Conservation (phyloP, 148 eudicot species). For the Rhododendron ovatum region DNA sequence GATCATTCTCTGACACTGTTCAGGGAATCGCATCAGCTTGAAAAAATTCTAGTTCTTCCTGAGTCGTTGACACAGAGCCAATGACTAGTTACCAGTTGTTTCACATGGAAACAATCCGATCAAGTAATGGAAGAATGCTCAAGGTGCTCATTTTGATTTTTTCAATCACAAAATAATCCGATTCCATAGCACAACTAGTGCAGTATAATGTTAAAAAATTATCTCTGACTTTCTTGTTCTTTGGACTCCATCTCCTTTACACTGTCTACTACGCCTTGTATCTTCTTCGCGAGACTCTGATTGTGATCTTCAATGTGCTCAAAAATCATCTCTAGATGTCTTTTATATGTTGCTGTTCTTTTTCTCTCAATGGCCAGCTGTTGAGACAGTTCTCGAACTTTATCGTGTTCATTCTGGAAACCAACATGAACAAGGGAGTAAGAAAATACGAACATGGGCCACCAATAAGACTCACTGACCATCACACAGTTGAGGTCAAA, state of each 20-base stretch:
- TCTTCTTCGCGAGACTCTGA: constrained; percentile 62
- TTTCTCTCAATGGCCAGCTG: constrained; percentile 81
- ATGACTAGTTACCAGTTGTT: neutral
- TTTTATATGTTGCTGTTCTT: constrained; percentile 74
- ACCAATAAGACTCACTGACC: neutral
- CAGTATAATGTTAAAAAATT: constrained; percentile 19
- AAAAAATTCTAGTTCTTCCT: neutral
- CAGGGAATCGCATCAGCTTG: neutral
- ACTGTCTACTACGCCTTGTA: constrained; percentile 55
- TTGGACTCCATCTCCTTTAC: constrained; percentile 69
- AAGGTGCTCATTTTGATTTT: neutral
- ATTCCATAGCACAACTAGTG: neutral
- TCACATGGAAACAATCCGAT: too few relatives aligned
- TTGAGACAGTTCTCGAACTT: constrained; percentile 78
- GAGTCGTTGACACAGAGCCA: neutral
- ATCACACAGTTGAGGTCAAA: neutral
- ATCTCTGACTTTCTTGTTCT: constrained; percentile 44
- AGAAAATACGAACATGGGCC: neutral
- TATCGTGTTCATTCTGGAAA: constrained; percentile 79
- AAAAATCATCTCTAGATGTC: constrained; percentile 77
- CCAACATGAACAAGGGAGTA: neutral
- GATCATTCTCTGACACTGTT: neutral
- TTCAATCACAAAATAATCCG: neutral
- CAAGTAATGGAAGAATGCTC: too few relatives aligned
- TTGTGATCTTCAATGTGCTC: constrained; percentile 92